These are phyloP conservation scores for Pseudocercospora crystallina DNA, from an alignment of 2,329 filamentous ascomycete species.

Conservation along the genomic window DNA sequence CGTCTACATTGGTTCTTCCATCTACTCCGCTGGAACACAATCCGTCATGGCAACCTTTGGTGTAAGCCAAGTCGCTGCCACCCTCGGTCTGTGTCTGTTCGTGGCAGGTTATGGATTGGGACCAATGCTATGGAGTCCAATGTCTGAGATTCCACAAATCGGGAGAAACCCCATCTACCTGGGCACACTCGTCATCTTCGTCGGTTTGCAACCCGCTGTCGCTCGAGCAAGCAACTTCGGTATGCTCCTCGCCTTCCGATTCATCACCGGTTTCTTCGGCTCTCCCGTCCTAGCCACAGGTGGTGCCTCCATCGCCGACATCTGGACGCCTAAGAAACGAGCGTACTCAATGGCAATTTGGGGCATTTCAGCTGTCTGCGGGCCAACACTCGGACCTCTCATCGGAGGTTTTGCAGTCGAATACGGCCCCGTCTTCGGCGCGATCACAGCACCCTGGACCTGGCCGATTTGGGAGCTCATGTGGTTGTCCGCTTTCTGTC, in stretches of 20 bases:
- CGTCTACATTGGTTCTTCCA: conserved; percentile 54
- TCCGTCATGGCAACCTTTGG: conserved; percentile 46
- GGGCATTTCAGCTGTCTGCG: conserved; percentile 42
- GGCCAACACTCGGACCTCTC: conserved; percentile 38
- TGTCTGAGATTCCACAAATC: conserved; percentile 52
- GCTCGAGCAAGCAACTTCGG: conserved; percentile 52
- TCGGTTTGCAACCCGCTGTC: conserved; percentile 50
- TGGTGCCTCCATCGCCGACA: conserved; percentile 46
- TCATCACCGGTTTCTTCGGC: conserved; percentile 54
- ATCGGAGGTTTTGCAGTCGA: conserved; percentile 44
- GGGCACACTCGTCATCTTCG: conserved; percentile 49
- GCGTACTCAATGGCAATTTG: conserved; percentile 43
- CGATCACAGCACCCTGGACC: conserved; percentile 36
- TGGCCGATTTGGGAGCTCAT: conserved; percentile 40
- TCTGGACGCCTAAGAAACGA: conserved; percentile 40
- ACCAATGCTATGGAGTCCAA: conserved; percentile 47
- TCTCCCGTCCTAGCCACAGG: conserved; percentile 47
- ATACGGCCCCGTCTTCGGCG: conserved; percentile 27
- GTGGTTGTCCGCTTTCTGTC: conserved; percentile 41
- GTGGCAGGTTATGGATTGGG: conserved; percentile 53
- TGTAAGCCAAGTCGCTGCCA: conserved; percentile 47
- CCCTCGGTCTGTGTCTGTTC: conserved; percentile 52
- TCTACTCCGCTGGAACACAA: conserved; percentile 50
- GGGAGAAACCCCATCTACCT: conserved; percentile 54
- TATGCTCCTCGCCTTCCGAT: conserved; percentile 54